Conservation (phyloP, 306 rosid species). For the Mucuna pruriens region DNA sequence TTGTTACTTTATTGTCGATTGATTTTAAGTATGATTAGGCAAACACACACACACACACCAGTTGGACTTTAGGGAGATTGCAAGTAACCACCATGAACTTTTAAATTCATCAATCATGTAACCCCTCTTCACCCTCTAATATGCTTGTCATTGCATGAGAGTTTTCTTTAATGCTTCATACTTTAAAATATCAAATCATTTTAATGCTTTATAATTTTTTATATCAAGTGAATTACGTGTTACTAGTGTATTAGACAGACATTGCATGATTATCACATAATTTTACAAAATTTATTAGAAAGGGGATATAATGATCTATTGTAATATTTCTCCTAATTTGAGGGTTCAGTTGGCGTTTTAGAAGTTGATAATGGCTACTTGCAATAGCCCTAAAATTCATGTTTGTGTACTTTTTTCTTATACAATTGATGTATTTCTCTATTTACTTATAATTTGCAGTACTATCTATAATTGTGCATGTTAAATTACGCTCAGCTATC, state of each 20-base stretch:
- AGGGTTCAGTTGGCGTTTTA: slow-evolving; percentile 17
- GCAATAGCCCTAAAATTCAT: slow-evolving; percentile 13
- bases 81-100: neutral
- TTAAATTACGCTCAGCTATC: slow-evolving; percentile 35
- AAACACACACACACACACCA: neutral
- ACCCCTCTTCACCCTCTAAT: neutral
- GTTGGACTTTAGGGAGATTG: slow-evolving; percentile 11
- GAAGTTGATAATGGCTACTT: slow-evolving; percentile 23
- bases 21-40: neutral
- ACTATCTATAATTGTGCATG: slow-evolving; percentile 9
- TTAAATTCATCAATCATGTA: slow-evolving; percentile 4
- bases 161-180: neutral
- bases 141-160: neutral
- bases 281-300: neutral
- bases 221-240: neutral
- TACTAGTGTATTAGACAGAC: neutral
- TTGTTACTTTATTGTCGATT: neutral
- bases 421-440: slow-evolving; percentile 8
- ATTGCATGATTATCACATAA: slow-evolving; percentile 8
- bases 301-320: neutral
- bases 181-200: neutral
- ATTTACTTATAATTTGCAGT: slow-evolving; percentile 1
- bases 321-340: neutral
- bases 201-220: neutral
- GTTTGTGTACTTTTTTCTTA: slow-evolving; percentile 9